Evolutionary conservation across 352 stramenopile species (phyloP).

Genomic region (Phytophthora foliorum): DNA sequence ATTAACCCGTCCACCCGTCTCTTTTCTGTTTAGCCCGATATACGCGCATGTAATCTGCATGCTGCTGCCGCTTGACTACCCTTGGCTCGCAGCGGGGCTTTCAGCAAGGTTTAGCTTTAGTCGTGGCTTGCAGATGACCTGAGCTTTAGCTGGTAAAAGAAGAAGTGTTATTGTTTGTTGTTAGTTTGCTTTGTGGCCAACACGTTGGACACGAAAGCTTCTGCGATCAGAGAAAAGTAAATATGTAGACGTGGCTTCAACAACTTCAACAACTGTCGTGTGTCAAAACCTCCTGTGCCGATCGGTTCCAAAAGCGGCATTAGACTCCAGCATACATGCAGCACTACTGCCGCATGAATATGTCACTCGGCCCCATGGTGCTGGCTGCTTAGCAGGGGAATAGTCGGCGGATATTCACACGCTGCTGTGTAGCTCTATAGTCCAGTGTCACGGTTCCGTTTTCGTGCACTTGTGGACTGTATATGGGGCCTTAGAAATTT

Average conservation of each 20-base stretch:
- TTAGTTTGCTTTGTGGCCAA: background rate
- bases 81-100: background rate
- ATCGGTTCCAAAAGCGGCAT: too few relatives aligned
- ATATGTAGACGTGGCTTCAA: background rate
- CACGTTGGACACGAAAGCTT: background rate
- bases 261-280: background rate
- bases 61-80: too few relatives aligned
- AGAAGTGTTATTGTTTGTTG: background rate
- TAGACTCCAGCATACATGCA: too few relatives aligned
- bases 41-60: too few relatives aligned
- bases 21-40: too few relatives aligned
- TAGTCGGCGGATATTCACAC: constrained; percentile 8
- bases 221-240: background rate
- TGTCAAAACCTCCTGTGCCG: too few relatives aligned
- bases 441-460: constrained; percentile 9
- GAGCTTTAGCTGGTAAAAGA: too few relatives aligned
- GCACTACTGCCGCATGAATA: background rate
- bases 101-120: background rate
- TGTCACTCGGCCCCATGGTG: constrained; percentile 3
- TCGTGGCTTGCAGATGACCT: too few relatives aligned
- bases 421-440: background rate
- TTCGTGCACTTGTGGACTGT: background rate
- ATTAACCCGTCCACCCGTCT: too few relatives aligned
- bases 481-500: background rate
- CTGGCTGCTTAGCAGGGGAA: constrained; percentile 1